Percentiles rank a stretch among this genome's conserved stretches.
Evolutionary conservation across 1,284 basidiomycete genomes (phyloP).

Genomic region (Trichosporon coremiiforme): DNA sequence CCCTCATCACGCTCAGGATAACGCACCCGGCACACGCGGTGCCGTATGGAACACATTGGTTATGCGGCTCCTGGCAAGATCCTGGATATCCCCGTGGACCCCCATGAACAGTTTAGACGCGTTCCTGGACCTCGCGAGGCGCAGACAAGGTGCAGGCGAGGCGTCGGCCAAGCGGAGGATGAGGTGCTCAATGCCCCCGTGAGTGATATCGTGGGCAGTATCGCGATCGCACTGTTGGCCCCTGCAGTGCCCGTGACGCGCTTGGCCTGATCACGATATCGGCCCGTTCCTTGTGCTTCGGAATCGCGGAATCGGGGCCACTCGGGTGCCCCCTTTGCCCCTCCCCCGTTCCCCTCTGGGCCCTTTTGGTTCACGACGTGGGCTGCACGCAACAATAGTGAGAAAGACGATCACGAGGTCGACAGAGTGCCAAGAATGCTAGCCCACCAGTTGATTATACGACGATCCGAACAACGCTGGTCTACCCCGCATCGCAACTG

Average conservation of each 20-base stretch:
- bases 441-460: neutral
- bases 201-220: neutral
- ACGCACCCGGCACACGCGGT: neutral
- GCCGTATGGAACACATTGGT: neutral
- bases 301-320: neutral
- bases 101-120: constrained; percentile 2
- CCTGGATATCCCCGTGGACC: constrained; percentile 2
- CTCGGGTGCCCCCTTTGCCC: neutral
- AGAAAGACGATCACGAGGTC: neutral
- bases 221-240: neutral
- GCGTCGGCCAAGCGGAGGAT: neutral
- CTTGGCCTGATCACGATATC: neutral
- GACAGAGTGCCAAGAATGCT: neutral
- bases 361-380: neutral
- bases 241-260: neutral
- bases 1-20: neutral
- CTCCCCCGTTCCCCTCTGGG: neutral
- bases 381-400: no score
- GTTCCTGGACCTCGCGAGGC: neutral
- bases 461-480: neutral
- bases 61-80: neutral
- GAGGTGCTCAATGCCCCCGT: neutral
- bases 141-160: no score
- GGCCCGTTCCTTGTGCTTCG: neutral
- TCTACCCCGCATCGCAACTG: neutral